A percentile compares a stretch with the other conserved stretches of the same genome.
phyloP scores from a whole-genome alignment of 768 basidiomycete species.

The Pleurotus giganteus region DNA sequence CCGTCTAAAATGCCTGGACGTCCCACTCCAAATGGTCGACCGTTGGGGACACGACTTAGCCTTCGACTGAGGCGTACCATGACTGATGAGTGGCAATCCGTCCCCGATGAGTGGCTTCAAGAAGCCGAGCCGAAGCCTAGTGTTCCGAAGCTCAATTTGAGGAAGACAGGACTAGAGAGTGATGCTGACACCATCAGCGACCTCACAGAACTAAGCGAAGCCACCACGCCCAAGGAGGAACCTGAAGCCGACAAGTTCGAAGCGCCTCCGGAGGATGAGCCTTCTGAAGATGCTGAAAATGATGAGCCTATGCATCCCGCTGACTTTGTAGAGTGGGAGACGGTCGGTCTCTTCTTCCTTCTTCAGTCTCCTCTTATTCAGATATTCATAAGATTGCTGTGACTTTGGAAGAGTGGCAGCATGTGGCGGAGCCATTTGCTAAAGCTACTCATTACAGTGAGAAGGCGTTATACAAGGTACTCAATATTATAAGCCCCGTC shows the following conservation, averaged over 20 bases:
- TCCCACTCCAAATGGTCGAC: constrained; percentile 18
- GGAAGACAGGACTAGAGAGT: constrained; percentile 59
- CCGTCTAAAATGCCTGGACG: constrained; percentile 4
- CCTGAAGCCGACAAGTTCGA: constrained; percentile 5
- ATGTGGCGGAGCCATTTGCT: constrained; percentile 70
- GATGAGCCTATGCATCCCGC: constrained; percentile 30
- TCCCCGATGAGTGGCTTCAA: constrained; percentile 73
- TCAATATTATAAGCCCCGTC: constrained; percentile 70
- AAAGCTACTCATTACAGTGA: constrained; percentile 78
- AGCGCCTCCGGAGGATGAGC: not conserved
- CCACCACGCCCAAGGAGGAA: constrained; percentile 18
- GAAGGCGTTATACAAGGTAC: constrained; percentile 68
- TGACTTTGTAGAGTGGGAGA: constrained; percentile 88
- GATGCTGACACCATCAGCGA: constrained; percentile 68
- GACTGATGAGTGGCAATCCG: constrained; percentile 71
- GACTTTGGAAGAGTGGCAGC: constrained; percentile 83
- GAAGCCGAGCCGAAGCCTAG: not conserved
- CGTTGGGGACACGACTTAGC: constrained; percentile 63
- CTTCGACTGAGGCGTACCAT: constrained; percentile 56
- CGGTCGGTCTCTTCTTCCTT: constrained; percentile 46
- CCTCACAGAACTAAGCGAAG: constrained; percentile 70
- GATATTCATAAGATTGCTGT: constrained; percentile 63
- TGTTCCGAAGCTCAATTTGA: not conserved
- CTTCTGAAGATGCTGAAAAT: constrained; percentile 9
- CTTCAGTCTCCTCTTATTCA: not conserved